phyloP scores from a whole-genome alignment of 345 rosid species.

The Sapria himalayana region DNA sequence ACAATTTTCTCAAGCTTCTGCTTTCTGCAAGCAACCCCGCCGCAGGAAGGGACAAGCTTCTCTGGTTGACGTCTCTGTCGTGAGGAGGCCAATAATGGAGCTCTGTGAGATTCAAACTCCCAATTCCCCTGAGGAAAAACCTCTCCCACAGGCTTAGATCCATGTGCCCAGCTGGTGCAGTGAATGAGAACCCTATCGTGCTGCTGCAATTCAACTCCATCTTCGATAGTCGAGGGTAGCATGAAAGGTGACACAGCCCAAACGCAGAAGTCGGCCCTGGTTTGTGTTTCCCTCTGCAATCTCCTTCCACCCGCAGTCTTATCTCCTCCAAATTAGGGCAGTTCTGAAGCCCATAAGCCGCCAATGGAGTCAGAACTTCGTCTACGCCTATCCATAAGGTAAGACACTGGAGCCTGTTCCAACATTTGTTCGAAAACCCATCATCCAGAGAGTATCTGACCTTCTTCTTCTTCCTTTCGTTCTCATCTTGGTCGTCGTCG shows the following conservation, averaged over 20 bases:
- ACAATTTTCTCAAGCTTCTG: conserved; percentile 47
- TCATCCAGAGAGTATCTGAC: conserved; percentile 20
- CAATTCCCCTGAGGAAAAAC: conserved; percentile 50
- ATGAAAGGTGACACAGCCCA: conserved; percentile 40
- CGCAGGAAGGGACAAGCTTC: conserved; percentile 56
- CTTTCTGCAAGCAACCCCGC: conserved; percentile 52
- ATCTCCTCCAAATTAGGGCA: conserved; percentile 83
- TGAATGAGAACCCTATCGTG: conserved; percentile 39
- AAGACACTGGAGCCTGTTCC: conserved; percentile 48
- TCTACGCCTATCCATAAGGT: conserved; percentile 70
- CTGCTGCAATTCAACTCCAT: conserved; percentile 66
- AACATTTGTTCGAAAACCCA: conserved; percentile 21
- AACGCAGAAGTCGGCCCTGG: conserved; percentile 32
- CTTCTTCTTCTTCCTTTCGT: conserved; percentile 18
- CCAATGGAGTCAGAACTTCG: conserved; percentile 40
- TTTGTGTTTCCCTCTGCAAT: conserved; percentile 42
- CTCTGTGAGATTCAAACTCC: conserved; percentile 32
- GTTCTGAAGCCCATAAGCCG: conserved; percentile 28
- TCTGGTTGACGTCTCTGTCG: conserved; percentile 67
- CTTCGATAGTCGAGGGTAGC: conserved; percentile 45
- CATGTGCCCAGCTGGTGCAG: conserved; percentile 71
- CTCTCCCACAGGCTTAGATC: conserved; percentile 89
- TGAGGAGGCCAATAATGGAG: conserved; percentile 91
- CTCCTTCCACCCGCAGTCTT: conserved; percentile 57
- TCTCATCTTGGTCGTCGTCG: conserved; percentile 11